phyloP scores from a whole-genome alignment of 352 stramenopile species.

The Phytophthora europaea region DNA sequence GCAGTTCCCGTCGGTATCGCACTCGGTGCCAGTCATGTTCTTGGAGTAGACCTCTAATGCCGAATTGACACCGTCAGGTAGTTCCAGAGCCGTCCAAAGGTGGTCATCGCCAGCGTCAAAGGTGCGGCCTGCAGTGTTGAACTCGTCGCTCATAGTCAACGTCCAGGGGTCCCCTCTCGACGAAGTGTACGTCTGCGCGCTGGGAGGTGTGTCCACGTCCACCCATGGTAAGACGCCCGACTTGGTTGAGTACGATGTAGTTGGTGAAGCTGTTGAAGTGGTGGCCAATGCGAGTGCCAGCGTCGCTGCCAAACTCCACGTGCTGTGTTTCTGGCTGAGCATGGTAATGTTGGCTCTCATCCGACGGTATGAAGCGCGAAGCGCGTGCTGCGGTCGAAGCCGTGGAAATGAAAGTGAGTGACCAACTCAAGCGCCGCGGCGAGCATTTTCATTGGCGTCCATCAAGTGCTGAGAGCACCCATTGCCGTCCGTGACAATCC shows the following conservation, averaged over 20 bases:
- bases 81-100: constrained; percentile 89
- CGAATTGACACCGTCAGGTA: constrained; percentile 67
- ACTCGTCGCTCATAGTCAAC: constrained; percentile 35
- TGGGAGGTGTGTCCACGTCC: background rate
- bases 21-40: constrained; percentile 76
- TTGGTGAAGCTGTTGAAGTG: background rate
- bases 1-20: constrained; percentile 55
- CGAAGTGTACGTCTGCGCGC: background rate
- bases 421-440: background rate
- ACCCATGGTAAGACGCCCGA: constrained; percentile 44
- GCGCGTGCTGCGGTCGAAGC: background rate
- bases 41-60: constrained; percentile 65
- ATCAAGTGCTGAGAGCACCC: background rate
- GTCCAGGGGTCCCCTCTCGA: constrained; percentile 30
- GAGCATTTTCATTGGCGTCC: background rate
- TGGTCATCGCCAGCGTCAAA: constrained; percentile 95
- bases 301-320: background rate
- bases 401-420: background rate
- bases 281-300: background rate
- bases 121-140: constrained; percentile 51
- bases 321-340: background rate
- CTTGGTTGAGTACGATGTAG: constrained; percentile 31
- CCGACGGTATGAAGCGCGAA: background rate
- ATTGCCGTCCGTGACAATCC: background rate
- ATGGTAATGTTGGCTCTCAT: background rate